Conservation (phyloP, 176 grass and related monocot genomes). For the Bonia amplexicaulis region DNA sequence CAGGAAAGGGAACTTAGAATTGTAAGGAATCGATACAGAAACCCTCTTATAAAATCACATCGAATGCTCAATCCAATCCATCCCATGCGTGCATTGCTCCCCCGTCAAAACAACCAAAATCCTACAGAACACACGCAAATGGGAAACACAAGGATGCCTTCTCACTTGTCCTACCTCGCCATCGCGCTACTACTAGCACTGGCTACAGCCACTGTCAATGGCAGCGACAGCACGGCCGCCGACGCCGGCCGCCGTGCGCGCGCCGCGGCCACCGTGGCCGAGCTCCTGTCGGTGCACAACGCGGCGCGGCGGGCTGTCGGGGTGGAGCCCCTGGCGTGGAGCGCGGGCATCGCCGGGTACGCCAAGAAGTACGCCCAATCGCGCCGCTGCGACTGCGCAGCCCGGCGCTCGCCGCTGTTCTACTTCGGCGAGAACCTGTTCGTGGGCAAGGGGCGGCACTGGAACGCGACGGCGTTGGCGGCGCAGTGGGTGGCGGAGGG, state of each 20-base stretch:
- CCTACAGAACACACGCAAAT: not conserved
- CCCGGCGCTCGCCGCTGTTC: slow-evolving; percentile 47
- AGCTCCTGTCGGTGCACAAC: slow-evolving; percentile 45
- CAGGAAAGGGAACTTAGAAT: not conserved
- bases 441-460: slow-evolving; percentile 41
- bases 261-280: not conserved
- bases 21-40: not conserved
- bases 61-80: not conserved
- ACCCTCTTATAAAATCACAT: not conserved
- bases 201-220: not conserved
- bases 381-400: slow-evolving; percentile 40
- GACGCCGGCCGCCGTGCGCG: not conserved
- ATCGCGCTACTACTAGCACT: not conserved
- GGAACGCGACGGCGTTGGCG: slow-evolving; percentile 26
- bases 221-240: not conserved
- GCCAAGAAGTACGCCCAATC: slow-evolving; percentile 35
- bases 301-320: slow-evolving; percentile 31
- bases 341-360: slow-evolving; percentile 7
- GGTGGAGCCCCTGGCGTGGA: slow-evolving; percentile 44
- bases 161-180: not conserved
- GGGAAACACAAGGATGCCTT: not conserved
- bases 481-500: slow-evolving; percentile 40
- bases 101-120: not conserved
- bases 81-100: not conserved
- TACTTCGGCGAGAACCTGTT: slow-evolving; percentile 59